Conservation (phyloP, 768 basidiomycete genomes). For the Imleria badia region DNA sequence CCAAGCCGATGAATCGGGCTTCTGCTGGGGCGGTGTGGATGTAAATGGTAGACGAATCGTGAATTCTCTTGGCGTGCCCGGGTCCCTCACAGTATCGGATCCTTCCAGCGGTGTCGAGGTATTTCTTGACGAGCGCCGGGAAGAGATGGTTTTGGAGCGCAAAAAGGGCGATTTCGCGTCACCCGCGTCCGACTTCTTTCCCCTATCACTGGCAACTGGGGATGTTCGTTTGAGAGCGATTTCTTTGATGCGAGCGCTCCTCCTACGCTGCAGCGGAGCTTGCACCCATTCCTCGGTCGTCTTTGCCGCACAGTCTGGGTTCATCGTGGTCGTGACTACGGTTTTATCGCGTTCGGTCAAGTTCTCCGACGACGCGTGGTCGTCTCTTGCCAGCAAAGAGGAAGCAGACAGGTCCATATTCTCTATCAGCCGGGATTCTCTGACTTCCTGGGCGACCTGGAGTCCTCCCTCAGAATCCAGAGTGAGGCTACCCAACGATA, state of each 20-base stretch:
- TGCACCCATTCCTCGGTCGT: background rate
- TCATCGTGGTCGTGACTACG: background rate
- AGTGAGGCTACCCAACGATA: background rate
- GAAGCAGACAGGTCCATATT: conserved; percentile 29
- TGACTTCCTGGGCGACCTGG: background rate
- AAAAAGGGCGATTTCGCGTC: conserved; percentile 9
- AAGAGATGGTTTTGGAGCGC: conserved; percentile 11
- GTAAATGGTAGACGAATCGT: conserved; percentile 27
- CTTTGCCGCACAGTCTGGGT: background rate
- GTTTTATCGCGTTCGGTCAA: background rate
- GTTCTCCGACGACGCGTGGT: background rate
- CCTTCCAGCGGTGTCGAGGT: background rate
- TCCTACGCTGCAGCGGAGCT: conserved; percentile 12
- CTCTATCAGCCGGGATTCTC: conserved; percentile 25
- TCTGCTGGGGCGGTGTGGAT: conserved; percentile 15
- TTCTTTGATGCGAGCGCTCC: conserved; percentile 26
- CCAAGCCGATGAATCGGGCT: background rate
- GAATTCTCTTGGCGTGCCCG: conserved; percentile 10
- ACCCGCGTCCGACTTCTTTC: background rate
- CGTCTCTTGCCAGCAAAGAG: conserved; percentile 15
- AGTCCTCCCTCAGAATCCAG: background rate
- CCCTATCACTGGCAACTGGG: background rate
- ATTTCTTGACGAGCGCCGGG: background rate
- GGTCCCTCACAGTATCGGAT: background rate
- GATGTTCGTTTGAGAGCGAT: conserved; percentile 13